Base-by-base conservation (phyloP, 805 yeast species). In the Saccharomycopsis capsularis region DNA sequence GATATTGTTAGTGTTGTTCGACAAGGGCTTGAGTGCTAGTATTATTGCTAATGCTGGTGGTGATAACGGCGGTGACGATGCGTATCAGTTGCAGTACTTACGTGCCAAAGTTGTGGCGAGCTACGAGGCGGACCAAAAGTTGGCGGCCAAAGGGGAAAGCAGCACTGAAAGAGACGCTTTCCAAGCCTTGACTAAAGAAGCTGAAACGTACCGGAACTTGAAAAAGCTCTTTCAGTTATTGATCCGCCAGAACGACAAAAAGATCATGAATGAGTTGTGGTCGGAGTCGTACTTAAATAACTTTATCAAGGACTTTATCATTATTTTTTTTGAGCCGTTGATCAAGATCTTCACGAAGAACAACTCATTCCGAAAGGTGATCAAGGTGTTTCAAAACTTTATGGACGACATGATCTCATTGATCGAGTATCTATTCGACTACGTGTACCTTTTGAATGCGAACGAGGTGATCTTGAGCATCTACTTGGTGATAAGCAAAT, bases 211-310 rank as follows among this genome's bases (percentile, higher is more conserved):
- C 42, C n/a, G 39, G 18, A 29, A 39, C 13, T 32, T 50, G 37
- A 47, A 45, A 42, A 39, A 37, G 34, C 30, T 48, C 16, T 52
- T 48, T 37, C 46, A 48, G 38, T 30, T 52, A 5, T 22, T 48
- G n/a, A 37, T 45, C 29, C 29, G 51, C 32, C 81, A 78, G 50
- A 76, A 79, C 34, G 99, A 91, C 60, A 89, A 87, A 61, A 78
- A 79, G 48, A 67, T 83, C 39, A 65, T 90, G 69, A 81, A 80
- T 57, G 81, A 82, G 59, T 61, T 90, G 39, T 87, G 96, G 95
- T 79, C 78, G 41, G 95, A 90, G 57, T 88, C 91, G 0, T 86
- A 85, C 55, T 68, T 95, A 41, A 81, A 89, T n/a, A 73, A 73
- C 34, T 71, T 91, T 38, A 68, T 90, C 50, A 84, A 84, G 55